phyloP scores from a whole-genome alignment of 352 stramenopile genomes.

The Plasmopara muralis region DNA sequence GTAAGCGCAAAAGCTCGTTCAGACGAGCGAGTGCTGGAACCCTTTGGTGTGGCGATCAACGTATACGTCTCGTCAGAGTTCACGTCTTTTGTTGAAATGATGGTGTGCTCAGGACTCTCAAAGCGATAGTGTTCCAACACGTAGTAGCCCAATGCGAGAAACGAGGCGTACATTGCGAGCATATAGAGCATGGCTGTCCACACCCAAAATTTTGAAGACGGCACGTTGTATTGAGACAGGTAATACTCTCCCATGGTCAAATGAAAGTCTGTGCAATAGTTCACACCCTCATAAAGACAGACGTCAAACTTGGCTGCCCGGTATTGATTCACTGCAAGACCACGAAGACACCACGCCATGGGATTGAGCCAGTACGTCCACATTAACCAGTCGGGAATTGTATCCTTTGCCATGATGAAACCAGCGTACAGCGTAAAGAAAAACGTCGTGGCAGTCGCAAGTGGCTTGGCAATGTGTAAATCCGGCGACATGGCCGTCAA shows the following conservation, averaged over 20 bases:
- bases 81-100: constrained; percentile 20
- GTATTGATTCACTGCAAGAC: constrained; percentile 25
- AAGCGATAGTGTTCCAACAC: constrained; percentile 30
- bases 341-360: constrained; percentile 40
- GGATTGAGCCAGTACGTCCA: constrained; percentile 65
- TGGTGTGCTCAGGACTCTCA: constrained; percentile 21
- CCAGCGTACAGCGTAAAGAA: constrained; percentile 53
- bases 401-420: constrained; percentile 39
- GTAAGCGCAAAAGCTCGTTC: constrained; percentile 13
- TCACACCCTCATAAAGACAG: constrained; percentile 19
- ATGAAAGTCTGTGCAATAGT: constrained; percentile 24
- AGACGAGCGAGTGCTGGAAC: constrained; percentile 5
- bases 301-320: constrained; percentile 15
- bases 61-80: constrained; percentile 14
- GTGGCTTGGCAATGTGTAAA: constrained; percentile 36
- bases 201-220: constrained; percentile 25
- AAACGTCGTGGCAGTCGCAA: constrained; percentile 33
- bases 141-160: constrained; percentile 21
- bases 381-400: constrained; percentile 41
- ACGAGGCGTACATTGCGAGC: constrained; percentile 19
- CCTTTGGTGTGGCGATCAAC: constrained; percentile 17
- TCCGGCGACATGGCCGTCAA: constrained; percentile 24
- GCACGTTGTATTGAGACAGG: constrained; percentile 23
- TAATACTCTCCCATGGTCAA: constrained; percentile 33
- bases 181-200: constrained; percentile 31